Percentiles rank a stretch among this genome's conserved stretches.
Evolutionary conservation across 306 rosid genomes (phyloP).

Genomic region (Begonia loranthoides): DNA sequence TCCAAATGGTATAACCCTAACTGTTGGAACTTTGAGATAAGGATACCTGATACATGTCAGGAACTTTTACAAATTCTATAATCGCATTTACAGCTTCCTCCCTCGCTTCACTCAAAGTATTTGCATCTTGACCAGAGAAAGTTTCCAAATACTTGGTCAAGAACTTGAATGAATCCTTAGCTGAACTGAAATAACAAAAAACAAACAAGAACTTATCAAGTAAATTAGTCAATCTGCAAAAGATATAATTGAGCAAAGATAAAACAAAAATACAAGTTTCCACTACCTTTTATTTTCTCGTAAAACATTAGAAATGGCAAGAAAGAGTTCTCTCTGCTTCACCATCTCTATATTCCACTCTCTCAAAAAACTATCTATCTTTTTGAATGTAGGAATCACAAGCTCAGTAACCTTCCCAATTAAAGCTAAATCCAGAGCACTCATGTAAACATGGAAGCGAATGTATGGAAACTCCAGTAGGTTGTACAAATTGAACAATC

Average conservation of each 20-base stretch:
- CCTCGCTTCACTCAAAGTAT: conserved; percentile 59
- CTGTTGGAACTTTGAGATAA: neutral
- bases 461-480: conserved; percentile 62
- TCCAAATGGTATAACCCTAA: too few species aligned
- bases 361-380: conserved; percentile 74
- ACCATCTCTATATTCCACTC: conserved; percentile 75
- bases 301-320: conserved; percentile 59
- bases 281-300: conserved; percentile 73
- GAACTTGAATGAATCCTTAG: conserved; percentile 74
- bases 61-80: conserved; percentile 74
- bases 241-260: neutral
- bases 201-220: neutral
- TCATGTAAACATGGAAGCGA: conserved; percentile 71
- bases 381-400: conserved; percentile 58
- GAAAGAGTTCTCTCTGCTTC: conserved; percentile 67
- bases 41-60: conserved; percentile 75
- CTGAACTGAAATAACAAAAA: conserved; percentile 34
- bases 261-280: neutral
- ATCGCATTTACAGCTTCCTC: conserved; percentile 80
- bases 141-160: conserved; percentile 64
- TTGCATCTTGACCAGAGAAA: conserved; percentile 61
- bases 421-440: conserved; percentile 49
- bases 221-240: neutral
- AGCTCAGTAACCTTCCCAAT: conserved; percentile 72
- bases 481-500: conserved; percentile 86